phyloP scores from a whole-genome alignment of 495 filamentous ascomycete genomes.

The Collariella sp. region DNA sequence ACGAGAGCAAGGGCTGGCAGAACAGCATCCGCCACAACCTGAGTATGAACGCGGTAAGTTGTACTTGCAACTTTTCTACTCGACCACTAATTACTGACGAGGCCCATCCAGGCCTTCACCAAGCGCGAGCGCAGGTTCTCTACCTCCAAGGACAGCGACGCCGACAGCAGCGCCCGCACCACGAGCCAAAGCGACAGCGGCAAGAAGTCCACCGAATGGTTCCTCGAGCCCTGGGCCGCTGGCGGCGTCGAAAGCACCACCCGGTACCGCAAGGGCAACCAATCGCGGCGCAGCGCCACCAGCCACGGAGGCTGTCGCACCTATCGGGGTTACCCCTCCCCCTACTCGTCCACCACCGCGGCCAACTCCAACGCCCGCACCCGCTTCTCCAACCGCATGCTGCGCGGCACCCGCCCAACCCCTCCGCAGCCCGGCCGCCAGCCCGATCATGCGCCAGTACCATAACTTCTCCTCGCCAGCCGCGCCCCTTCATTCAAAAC shows the following conservation, averaged over 20 bases:
- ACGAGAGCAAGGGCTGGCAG: conserved; percentile 73
- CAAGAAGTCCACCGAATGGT: conserved; percentile 39
- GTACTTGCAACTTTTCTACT: not conserved
- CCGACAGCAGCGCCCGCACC: not conserved
- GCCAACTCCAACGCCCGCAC: not conserved
- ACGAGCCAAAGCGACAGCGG: not conserved
- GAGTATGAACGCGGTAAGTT: conserved; percentile 82
- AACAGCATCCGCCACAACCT: conserved; percentile 96
- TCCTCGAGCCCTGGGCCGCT: conserved; percentile 32
- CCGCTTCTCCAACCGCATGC: not conserved
- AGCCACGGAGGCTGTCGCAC: not conserved
- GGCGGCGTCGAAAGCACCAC: conserved; percentile 42
- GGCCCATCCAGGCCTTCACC: conserved; percentile 31
- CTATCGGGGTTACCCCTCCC: conserved; percentile 1
- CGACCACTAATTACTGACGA: not conserved
- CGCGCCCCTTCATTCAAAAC: not conserved
- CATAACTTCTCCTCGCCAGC: not conserved
- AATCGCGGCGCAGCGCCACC: conserved; percentile 10
- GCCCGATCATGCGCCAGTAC: not conserved
- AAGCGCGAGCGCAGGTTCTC: conserved; percentile 30
- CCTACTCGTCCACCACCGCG: not conserved
- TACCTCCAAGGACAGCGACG: conserved; percentile 6
- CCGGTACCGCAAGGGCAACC: conserved; percentile 37
- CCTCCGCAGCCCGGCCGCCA: not conserved
- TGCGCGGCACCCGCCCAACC: not conserved